Conservation (phyloP, 2,329 filamentous ascomycete species). For the Didymella keratinophila region DNA sequence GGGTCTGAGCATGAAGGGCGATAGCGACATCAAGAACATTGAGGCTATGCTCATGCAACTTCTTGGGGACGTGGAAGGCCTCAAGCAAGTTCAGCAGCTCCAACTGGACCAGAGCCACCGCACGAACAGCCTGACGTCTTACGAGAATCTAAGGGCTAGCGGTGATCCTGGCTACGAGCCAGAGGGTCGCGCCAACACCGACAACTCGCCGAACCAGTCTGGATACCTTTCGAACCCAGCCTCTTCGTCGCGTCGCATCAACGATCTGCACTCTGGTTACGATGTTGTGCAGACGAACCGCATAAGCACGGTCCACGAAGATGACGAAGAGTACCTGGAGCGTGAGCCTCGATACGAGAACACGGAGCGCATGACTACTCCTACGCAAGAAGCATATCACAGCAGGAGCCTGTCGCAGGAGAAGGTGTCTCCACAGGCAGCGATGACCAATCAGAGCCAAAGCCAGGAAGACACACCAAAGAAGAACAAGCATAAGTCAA, state of each 20-base stretch:
- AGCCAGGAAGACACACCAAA: constrained; percentile 83
- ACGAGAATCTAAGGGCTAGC: constrained; percentile 73
- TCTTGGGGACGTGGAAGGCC: constrained; percentile 84
- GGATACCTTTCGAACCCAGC: constrained; percentile 73
- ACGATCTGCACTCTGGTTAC: constrained; percentile 58
- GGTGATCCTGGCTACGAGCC: constrained; percentile 81
- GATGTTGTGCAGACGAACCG: constrained; percentile 71
- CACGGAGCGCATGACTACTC: constrained; percentile 68
- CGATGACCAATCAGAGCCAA: constrained; percentile 48
- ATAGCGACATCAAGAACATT: constrained; percentile 86
- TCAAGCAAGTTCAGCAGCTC: constrained; percentile 54
- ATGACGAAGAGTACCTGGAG: constrained; percentile 79
- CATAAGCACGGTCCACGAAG: constrained; percentile 84
- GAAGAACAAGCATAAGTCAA: constrained; percentile 86
- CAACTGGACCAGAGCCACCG: constrained; percentile 42
- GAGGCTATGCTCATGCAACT: constrained; percentile 77
- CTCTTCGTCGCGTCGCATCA: constrained; percentile 53
- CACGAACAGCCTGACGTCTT: constrained; percentile 67
- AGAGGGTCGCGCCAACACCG: constrained; percentile 79
- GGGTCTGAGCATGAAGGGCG: constrained; percentile 85
- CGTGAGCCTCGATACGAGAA: constrained; percentile 66
- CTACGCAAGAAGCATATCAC: constrained; percentile 61
- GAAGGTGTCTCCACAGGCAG: constrained; percentile 63
- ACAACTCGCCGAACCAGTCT: constrained; percentile 77
- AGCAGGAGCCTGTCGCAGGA: constrained; percentile 46